Base-by-base conservation (phyloP, 768 basidiomycete species). In the Lactarius sp. region DNA sequence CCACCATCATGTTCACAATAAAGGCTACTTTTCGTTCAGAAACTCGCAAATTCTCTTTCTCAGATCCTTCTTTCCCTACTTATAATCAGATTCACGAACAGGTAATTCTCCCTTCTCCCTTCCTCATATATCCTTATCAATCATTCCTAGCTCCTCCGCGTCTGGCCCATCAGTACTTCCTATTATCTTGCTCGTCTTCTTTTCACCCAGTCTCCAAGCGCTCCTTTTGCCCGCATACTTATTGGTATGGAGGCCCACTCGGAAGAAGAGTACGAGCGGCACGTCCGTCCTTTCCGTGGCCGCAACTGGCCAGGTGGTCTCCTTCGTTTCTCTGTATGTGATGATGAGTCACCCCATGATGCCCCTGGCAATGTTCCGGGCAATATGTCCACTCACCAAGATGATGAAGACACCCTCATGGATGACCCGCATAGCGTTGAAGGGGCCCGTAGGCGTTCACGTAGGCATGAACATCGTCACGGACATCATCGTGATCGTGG, bases 1-100 rank as follows among this genome's bases (percentile, higher is more conserved):
- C 72, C 59, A 52, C 67, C 68, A 74, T 77, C 75, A 85, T 86
- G 83, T 90, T 90, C 78, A 83, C 83, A 61, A 81, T 91, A 71
- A 92, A 92, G 75, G 88, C 85, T n/a, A 87, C 87, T 22, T 90
- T 89, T 72, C 77, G 80, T 36, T 74, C 73, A 60, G 87, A 91
- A 72, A 88, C 83, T 61, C 83, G 90, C 69, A 88, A 82, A 68
- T 79, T 88, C 68, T 75, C 81, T 3, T 88, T 90, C 66, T 65
- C 77, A 18, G 77, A 79, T 6, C 73, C 72, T n/a, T 70, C 75
- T 18, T 89, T 92, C 69, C 90, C 90, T 51, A 74, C 83, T 1
- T 90, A 82, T 70, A 73, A 80, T 3, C 77, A 88, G 66, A 77
- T 92, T 46, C 79, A 78, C 69, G 75, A 77, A 60, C 85, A 91